phyloP scores from a whole-genome alignment of 345 rosid genomes.

The Bruguiera sexangula region DNA sequence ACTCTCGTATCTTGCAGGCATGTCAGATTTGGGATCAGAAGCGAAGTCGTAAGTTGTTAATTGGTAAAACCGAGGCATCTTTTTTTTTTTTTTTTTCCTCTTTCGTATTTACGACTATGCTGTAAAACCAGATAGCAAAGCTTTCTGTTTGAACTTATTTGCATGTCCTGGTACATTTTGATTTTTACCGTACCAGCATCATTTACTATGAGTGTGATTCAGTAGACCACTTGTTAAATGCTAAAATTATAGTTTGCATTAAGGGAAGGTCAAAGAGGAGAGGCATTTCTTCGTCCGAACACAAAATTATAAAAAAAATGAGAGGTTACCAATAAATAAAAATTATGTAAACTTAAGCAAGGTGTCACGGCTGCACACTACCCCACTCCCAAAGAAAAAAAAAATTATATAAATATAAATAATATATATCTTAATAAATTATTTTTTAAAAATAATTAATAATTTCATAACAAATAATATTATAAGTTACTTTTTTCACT shows the following conservation, averaged over 20 bases:
- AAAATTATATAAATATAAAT: no score
- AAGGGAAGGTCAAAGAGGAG: conserved; percentile 8
- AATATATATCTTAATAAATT: no score
- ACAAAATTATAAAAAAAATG: conserved; percentile 20
- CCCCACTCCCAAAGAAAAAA: no score
- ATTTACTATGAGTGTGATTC: no score
- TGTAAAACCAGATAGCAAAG: background rate
- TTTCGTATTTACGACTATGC: background rate
- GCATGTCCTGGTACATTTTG: background rate
- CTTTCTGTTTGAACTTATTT: conserved; percentile 1
- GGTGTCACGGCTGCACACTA: no score
- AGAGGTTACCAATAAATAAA: conserved; percentile 29
- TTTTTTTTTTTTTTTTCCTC: background rate
- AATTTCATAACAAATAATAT: no score
- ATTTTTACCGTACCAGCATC: background rate
- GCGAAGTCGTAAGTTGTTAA: background rate
- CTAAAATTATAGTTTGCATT: no score
- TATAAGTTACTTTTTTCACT: no score
- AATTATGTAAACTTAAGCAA: conserved; percentile 35
- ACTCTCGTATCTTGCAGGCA: background rate
- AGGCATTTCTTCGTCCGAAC: background rate
- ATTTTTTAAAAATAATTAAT: no score
- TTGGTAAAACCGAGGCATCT: background rate
- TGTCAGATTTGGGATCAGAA: background rate
- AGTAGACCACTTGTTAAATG: no score